phyloP scores from a whole-genome alignment of 805 yeast genomes.

The Soucietia sequanensis region DNA sequence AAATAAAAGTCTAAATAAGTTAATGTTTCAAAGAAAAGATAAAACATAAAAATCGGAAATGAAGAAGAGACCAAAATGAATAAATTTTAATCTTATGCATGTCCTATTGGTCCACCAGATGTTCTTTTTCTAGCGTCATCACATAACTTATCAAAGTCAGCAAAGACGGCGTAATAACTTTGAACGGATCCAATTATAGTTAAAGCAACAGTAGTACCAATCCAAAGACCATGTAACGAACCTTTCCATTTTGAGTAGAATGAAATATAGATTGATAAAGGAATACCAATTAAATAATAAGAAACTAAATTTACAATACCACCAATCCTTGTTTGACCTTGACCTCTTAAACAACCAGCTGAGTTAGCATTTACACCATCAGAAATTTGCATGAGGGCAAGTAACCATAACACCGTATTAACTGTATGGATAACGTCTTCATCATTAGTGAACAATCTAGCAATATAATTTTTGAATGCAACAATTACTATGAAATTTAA shows the following conservation, averaged over 20 bases:
- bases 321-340: constrained; percentile 68
- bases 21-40: no score
- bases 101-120: constrained; percentile 8
- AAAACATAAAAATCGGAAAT: no score
- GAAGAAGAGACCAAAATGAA: no score
- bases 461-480: constrained; percentile 32
- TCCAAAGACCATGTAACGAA: constrained; percentile 63
- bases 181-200: constrained; percentile 48
- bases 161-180: constrained; percentile 31
- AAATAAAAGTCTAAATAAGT: no score
- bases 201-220: constrained; percentile 55
- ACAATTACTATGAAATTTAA: constrained; percentile 31
- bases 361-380: constrained; percentile 71
- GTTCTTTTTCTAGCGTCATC: constrained; percentile 40
- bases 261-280: constrained; percentile 54
- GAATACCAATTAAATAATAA: constrained; percentile 63
- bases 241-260: constrained; percentile 47
- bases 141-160: constrained; percentile 36
- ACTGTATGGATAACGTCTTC: constrained; percentile 53
- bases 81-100: no score
- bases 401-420: constrained; percentile 53
- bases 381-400: constrained; percentile 66
- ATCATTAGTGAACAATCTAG: constrained; percentile 57
- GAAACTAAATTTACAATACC: constrained; percentile 56
- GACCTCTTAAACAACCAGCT: constrained; percentile 77